Conservation (phyloP, 2,329 filamentous ascomycete genomes). For the Monosporascus sp. region DNA sequence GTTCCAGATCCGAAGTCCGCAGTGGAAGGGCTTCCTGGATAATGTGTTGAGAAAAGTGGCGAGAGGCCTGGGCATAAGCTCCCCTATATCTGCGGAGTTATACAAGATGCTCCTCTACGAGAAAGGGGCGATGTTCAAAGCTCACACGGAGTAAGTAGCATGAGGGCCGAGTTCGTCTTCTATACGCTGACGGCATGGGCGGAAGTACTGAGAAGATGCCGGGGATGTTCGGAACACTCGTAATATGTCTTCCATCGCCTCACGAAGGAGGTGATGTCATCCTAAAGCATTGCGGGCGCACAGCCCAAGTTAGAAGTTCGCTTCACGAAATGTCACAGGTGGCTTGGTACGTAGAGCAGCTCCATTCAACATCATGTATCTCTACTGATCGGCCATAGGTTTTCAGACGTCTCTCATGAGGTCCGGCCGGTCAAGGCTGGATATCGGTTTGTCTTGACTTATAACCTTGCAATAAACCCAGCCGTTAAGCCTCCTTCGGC, state of each 20-base stretch:
- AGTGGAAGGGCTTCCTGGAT: conserved; percentile 26
- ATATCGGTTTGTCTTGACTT: conserved; percentile 46
- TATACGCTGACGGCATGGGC: not conserved
- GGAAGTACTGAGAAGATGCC: conserved; percentile 39
- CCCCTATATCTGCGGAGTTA: conserved; percentile 28
- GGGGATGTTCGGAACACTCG: conserved; percentile 46
- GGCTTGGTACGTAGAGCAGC: conserved; percentile 15
- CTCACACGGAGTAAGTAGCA: conserved; percentile 34
- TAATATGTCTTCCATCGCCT: conserved; percentile 41
- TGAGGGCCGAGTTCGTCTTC: not conserved
- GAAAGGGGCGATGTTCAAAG: conserved; percentile 42
- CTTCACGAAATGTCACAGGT: conserved; percentile 13
- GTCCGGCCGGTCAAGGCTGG: conserved; percentile 42
- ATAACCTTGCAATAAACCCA: conserved; percentile 37
- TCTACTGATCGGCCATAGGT: conserved; percentile 27
- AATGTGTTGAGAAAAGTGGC: conserved; percentile 19
- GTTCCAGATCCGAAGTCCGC: conserved; percentile 31
- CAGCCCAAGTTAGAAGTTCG: conserved; percentile 27
- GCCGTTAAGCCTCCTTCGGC: conserved; percentile 15
- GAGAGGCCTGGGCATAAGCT: conserved; percentile 26
- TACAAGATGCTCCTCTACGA: conserved; percentile 47
- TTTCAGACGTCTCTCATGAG: conserved; percentile 48
- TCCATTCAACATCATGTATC: not conserved
- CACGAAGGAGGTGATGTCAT: conserved; percentile 43
- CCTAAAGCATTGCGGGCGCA: conserved; percentile 31